Evolutionary conservation across 805 yeast species (phyloP).

Genomic region (Teunomyces aglyptinius): DNA sequence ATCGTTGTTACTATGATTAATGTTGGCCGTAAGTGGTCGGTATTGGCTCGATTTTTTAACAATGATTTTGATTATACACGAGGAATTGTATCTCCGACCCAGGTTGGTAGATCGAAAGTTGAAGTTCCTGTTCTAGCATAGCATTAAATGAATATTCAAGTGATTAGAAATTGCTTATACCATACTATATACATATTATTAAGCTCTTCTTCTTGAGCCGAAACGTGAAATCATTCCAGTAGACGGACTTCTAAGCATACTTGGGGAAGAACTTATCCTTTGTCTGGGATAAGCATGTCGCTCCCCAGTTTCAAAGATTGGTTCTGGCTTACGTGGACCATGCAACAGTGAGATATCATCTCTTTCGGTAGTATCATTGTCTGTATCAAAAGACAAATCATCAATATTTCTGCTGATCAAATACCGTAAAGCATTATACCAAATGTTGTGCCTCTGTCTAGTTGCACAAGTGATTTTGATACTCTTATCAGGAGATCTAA

Average conservation of each 20-base stretch:
- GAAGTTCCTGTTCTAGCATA: conserved; percentile 1
- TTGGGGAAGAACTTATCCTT: conserved; percentile 11
- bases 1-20: conserved; percentile 12
- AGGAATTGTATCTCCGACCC: neutral
- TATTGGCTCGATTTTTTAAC: neutral
- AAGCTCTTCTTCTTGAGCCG: conserved; percentile 7
- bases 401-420: conserved; percentile 64
- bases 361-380: conserved; percentile 19
- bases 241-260: conserved; percentile 7
- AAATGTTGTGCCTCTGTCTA: conserved; percentile 81
- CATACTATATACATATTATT: neutral
- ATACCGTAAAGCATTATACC: conserved; percentile 83
- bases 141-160: neutral
- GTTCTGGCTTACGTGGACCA: conserved; percentile 5
- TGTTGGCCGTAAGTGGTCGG: conserved; percentile 3
- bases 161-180: neutral
- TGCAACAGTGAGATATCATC: conserved; percentile 12
- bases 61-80: neutral
- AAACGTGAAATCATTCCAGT: conserved; percentile 9
- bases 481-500: conserved; percentile 63
- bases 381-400: conserved; percentile 49
- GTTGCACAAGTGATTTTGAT: conserved; percentile 85
- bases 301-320: conserved; percentile 12
- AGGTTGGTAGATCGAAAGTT: neutral
- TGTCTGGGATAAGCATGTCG: conserved; percentile 17